Evolutionary conservation across 768 basidiomycete species (phyloP), one percentile per base, ranked within the genome.

Genomic region (Pisolithus marmoratus): DNA sequence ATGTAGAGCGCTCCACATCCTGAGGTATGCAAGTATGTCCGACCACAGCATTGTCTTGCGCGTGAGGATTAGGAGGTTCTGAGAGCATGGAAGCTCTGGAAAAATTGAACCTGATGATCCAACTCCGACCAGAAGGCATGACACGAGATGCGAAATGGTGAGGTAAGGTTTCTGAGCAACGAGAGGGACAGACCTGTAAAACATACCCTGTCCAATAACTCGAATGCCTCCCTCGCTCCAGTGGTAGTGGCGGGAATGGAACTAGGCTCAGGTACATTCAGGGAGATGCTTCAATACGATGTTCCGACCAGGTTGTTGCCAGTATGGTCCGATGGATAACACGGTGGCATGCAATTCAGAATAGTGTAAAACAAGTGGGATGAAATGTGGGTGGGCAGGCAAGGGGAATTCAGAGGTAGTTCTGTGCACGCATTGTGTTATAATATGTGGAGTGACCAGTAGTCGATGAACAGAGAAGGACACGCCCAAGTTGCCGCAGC

Each of bases 401-500:
- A 91, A 71, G 19, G 82, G 77, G 61, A 89, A 80, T 63, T 90
- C 87, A 81, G n/a, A 42, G 8, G 8, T 84, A 82, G 60, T 90
- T 64, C 78, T 81, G 54, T n/a, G 5, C n/a, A 29, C 34, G 17
- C 19, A 19, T 27, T 38, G 38, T 38, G 17, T 34, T n/a, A 9
- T 19, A 11, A 24, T 17, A 17, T n/a, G 0, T 37, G 19, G 26
- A 24, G 48, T 23, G 11, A 37, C 14, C 29, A 8, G 27, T 56
- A 11, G 26, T 12, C 31, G 38, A 4, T 6, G 37, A 12, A 4
- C 38, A 22, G 43, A 40, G 23, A 38, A 27, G 15, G 34, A 64
- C 77, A 38, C 53, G 87, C 89, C 84, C 87, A 90, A 60, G 84
- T 83, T 5, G 86, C 87, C 11, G 81, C 81, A 1, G 79, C 83